phyloP scores from a whole-genome alignment of 2,329 filamentous ascomycete species.

The Sarocladiaceae sp. region DNA sequence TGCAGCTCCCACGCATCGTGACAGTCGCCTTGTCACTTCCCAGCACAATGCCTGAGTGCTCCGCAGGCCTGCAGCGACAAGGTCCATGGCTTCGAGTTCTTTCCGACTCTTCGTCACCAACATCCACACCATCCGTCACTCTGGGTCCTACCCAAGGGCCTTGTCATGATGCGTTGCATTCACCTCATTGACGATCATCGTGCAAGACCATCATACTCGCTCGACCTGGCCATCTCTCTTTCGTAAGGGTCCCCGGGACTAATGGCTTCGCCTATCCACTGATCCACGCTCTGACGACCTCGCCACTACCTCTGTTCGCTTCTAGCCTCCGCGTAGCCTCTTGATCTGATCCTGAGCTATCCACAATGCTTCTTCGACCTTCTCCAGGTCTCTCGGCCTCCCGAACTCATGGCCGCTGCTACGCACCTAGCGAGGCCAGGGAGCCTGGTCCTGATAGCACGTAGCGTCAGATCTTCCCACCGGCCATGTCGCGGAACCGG shows the following conservation, averaged over 20 bases:
- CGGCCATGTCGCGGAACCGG: conserved; percentile 8
- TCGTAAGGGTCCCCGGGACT: conserved; percentile 1
- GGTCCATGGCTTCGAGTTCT: too few relatives aligned
- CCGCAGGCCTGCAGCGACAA: too few relatives aligned
- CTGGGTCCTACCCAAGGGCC: too few relatives aligned
- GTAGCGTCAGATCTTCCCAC: conserved; percentile 7
- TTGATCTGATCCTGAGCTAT: background rate
- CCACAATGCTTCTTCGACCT: too few relatives aligned
- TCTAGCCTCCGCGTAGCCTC: background rate
- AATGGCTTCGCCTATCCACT: conserved; percentile 5
- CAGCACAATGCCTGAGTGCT: too few relatives aligned
- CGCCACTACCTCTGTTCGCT: conserved; percentile 1
- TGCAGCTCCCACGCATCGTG: too few relatives aligned
- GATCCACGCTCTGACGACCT: conserved; percentile 3
- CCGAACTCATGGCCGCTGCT: background rate
- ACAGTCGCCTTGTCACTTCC: too few relatives aligned
- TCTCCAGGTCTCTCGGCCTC: background rate
- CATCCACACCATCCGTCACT: too few relatives aligned
- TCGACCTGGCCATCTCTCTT: background rate
- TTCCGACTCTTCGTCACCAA: too few relatives aligned
- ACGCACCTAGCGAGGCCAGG: background rate
- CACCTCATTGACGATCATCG: background rate
- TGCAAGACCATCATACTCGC: background rate
- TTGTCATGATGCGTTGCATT: too few relatives aligned
- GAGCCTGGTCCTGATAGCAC: background rate